Evolutionary conservation across 106 monocot genomes (phyloP).

Genomic region (Phalaenopsis aphrodite): DNA sequence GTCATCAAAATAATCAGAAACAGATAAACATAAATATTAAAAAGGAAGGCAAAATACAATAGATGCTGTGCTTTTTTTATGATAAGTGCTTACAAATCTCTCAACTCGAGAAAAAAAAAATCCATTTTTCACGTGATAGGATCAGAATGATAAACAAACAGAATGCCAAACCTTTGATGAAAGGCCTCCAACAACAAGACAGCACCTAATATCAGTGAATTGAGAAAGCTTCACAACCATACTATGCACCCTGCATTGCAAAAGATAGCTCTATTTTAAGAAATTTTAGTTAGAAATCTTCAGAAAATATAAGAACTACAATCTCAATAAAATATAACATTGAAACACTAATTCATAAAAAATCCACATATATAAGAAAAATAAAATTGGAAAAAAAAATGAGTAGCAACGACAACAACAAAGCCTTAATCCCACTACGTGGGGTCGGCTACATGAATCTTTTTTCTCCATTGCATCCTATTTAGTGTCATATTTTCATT

Average conservation of each 20-base stretch:
- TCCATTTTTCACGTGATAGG: not conserved
- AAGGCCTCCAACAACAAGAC: conserved; percentile 94
- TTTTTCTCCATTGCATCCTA: too few relatives aligned
- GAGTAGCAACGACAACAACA: not conserved
- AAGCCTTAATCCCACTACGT: too few relatives aligned
- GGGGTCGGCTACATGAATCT: too few relatives aligned
- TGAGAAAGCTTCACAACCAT: conserved; percentile 92
- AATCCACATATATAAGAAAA: not conserved
- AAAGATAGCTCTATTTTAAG: not conserved
- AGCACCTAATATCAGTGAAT: conserved; percentile 94
- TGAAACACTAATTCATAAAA: not conserved
- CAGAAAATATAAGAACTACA: not conserved
- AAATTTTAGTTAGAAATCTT: not conserved
- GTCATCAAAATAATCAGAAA: not conserved
- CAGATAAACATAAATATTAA: not conserved
- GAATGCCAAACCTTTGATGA: conserved; percentile 63
- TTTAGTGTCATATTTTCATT: too few relatives aligned
- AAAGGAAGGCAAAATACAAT: not conserved
- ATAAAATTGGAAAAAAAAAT: not conserved
- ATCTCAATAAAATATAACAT: not conserved
- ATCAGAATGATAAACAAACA: conserved; percentile 4
- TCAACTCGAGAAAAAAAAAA: not conserved
- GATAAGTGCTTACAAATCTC: not conserved
- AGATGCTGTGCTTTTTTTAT: not conserved
- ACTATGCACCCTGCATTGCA: conserved; percentile 77